These are phyloP conservation scores for Cladosporium cucumerinum DNA, from an alignment of 2,329 filamentous ascomycete species.

Conservation along the genomic window DNA sequence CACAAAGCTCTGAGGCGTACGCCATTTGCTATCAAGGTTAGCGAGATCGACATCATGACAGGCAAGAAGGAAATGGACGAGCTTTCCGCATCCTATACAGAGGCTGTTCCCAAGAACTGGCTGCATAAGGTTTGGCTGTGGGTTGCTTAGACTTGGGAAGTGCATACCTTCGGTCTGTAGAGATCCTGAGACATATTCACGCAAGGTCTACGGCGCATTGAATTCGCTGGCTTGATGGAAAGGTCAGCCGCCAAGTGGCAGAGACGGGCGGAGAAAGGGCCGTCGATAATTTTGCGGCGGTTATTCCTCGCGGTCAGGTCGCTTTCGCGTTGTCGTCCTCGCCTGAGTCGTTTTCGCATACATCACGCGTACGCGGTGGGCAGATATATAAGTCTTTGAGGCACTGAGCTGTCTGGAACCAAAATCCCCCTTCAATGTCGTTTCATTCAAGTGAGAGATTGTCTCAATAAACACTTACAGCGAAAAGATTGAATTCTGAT, in stretches of 20 bases:
- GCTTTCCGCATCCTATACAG: conserved; percentile 39
- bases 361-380: background rate
- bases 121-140: conserved; percentile 50
- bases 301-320: background rate
- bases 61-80: conserved; percentile 48
- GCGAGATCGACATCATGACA: conserved; percentile 45
- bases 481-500: background rate
- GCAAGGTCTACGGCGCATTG: background rate
- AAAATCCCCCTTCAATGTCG: background rate
- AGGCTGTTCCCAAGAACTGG: conserved; percentile 41
- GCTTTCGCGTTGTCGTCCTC: background rate
- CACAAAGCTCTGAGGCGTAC: conserved; percentile 55
- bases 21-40: conserved; percentile 41
- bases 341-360: background rate
- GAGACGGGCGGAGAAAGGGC: background rate
- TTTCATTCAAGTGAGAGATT: background rate
- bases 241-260: background rate
- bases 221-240: background rate
- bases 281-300: background rate
- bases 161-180: background rate
- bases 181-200: background rate
- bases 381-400: background rate
- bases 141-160: conserved; percentile 36
- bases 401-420: background rate
- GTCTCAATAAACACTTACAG: background rate